Evolutionary conservation across 495 filamentous ascomycete species (phyloP), one percentile per base, ranked within the genome.

Genomic region (Penicillium fimorum): DNA sequence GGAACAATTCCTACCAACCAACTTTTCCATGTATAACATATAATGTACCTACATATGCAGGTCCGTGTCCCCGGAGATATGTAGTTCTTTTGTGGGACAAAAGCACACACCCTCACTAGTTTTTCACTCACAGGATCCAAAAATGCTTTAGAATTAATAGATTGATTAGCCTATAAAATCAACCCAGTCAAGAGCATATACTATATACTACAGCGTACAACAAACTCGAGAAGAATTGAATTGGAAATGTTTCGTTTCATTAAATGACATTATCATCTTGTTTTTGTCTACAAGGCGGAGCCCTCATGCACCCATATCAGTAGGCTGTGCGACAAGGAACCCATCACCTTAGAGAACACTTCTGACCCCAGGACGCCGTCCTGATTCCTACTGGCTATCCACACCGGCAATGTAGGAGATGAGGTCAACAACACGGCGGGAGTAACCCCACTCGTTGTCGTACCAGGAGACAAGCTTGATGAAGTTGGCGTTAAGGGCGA

Each of bases 381-480:
- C 69, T 71, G 60, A 73, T 76, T 76, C 70, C 67, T 76, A 78
- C 63, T 82, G 65, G 70, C 60, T 71, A 71, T 97, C 93, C 53
- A 91, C 87, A 84, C 92, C 92, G 76, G 91, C 81, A 68, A 97
- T 88, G 84, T 96, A 92, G 77, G 83, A 81, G 57, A 98, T 81
- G 69, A 98, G 92, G 78, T 98, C 94, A 61, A 97, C 84, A 61
- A 97, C 95, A 87, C 94, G 94, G 81, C 91, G 92, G 76, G 89
- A 95, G 88, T 98, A 98, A 67, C 93, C 94, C 87, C 87, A 90
- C 80, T 90, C 87, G 77, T 90, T 91, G 84, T 97, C 93, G 81
- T 98, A 98, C 94, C 94, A 98, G 67, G 87, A 85, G 72, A 98
- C 86, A 40, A 98, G 84, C 87, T 98, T 98, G 83, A 97, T 86